Evolutionary conservation across 2,329 filamentous ascomycete species (phyloP).

Genomic region (Aspergillus piperis): DNA sequence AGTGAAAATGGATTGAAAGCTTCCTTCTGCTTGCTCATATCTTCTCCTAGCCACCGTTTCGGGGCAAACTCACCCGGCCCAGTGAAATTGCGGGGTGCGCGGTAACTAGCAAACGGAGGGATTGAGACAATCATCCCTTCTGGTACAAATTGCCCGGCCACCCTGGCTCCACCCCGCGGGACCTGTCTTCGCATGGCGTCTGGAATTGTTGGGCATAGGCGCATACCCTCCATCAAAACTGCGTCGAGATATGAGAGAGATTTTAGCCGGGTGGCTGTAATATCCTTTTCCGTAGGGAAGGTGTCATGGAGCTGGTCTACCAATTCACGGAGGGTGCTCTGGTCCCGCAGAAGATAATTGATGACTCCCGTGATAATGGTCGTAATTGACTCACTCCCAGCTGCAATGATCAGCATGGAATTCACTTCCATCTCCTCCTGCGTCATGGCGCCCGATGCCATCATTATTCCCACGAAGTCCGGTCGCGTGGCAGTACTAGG

Average conservation of each 20-base stretch:
- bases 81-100: constrained; percentile 10
- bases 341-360: constrained; percentile 8
- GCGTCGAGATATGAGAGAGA: constrained; percentile 12
- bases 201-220: constrained; percentile 13
- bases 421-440: constrained; percentile 13
- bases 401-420: constrained; percentile 3
- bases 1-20: constrained; percentile 17
- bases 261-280: neutral
- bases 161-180: constrained; percentile 4
- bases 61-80: constrained; percentile 10
- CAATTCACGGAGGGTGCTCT: neutral
- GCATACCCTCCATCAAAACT: constrained; percentile 13
- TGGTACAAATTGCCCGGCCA: constrained; percentile 13
- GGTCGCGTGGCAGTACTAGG: neutral
- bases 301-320: neutral
- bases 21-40: neutral
- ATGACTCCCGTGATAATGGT: constrained; percentile 6
- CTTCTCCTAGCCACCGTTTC: constrained; percentile 11
- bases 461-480: constrained; percentile 11
- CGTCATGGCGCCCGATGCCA: neutral
- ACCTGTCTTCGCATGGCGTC: constrained; percentile 4
- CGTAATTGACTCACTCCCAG: constrained; percentile 13
- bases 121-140: constrained; percentile 6
- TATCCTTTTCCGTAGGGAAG: neutral
- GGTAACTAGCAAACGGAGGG: constrained; percentile 2